phyloP scores from a whole-genome alignment of 2,329 filamentous ascomycete genomes.

The Rhynchosporium graminicola region DNA sequence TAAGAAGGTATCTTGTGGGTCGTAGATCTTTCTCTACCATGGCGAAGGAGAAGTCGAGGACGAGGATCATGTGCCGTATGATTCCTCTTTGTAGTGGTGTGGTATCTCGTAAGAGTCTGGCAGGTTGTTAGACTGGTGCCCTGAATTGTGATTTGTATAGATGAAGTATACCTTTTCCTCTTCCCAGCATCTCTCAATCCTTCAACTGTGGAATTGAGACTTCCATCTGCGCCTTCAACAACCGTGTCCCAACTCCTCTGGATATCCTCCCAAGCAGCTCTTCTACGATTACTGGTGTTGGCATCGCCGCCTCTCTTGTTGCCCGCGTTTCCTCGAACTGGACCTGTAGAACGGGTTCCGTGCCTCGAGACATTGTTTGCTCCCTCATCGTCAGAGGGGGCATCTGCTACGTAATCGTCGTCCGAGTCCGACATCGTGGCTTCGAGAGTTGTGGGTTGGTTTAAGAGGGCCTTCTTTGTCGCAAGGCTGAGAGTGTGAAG shows the following conservation, averaged over 20 bases:
- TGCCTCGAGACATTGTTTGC: conserved; percentile 32
- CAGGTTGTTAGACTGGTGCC: conserved; percentile 3
- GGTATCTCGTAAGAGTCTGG: conserved; percentile 82
- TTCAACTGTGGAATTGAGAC: conserved; percentile 70
- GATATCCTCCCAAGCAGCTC: conserved; percentile 66
- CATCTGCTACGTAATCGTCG: conserved; percentile 66
- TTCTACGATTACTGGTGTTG: conserved; percentile 42
- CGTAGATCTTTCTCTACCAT: conserved; percentile 96
- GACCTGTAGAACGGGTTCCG: conserved; percentile 39
- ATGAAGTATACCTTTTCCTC: conserved; percentile 60
- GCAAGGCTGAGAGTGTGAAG: conserved; percentile 18
- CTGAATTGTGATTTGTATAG: neutral
- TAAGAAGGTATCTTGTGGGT: conserved; percentile 81
- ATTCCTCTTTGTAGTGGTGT: conserved; percentile 95
- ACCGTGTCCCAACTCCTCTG: conserved; percentile 72
- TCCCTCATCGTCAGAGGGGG: conserved; percentile 65
- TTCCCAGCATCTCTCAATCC: conserved; percentile 80
- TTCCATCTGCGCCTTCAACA: conserved; percentile 77
- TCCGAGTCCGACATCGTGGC: conserved; percentile 70
- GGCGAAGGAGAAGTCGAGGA: conserved; percentile 88
- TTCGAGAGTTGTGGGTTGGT: neutral
- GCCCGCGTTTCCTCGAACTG: conserved; percentile 30
- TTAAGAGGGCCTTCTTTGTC: neutral
- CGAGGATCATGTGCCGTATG: conserved; percentile 90
- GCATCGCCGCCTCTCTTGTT: conserved; percentile 38